Evolutionary conservation across 495 filamentous ascomycete genomes (phyloP), one percentile per base, ranked within the genome.

Genomic region (Hyphodiscus hymeniophilus): DNA sequence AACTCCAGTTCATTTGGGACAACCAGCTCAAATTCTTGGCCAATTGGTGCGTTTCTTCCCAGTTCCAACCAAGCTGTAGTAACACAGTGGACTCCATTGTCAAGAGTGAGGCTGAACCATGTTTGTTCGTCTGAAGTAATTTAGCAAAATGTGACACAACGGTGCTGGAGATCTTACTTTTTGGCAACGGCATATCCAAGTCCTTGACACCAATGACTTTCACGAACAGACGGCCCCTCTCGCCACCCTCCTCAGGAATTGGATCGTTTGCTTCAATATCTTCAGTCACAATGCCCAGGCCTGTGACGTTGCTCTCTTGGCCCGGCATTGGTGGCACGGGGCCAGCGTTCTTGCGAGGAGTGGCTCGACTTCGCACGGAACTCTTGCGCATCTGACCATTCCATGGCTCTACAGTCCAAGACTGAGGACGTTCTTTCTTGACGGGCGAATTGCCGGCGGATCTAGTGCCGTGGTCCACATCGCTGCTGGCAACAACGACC

Each of bases 171-270:
- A 12, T 21, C 82, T 66, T 79, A 94, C 90, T 89, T 67, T 80
- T 85, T 7, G 92, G 92, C 17, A 98, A 63, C 10, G 94, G 92
- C 30, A 98, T 70, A 57, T 94, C 89, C 17, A 97, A 72, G 53
- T 96, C 89, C 60, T 97, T 97, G 17, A 96, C 86, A 15, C 92
- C 89, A 56, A 97, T 82, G 23, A 98, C 92, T 67, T 98, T 98
- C 30, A 97, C 89, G 60, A 98, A 97, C 2, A 98, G 69, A 49
- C 94, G 71, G n/a, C 92, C 92, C 55, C 91, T 68, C 69, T 98
- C 92, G 40, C 81, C 84, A 42, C 80, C 85, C 23, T 95, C 90
- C 33, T 84, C 84, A 2, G 75, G 71, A 4, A 74, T 69, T 33
- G 72, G 64, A 6, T 81, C 67, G 0, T 69, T 57, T 17, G 60